Base-by-base conservation (phyloP, 352 stramenopile genomes). In the Nothophytophthora sp. region DNA sequence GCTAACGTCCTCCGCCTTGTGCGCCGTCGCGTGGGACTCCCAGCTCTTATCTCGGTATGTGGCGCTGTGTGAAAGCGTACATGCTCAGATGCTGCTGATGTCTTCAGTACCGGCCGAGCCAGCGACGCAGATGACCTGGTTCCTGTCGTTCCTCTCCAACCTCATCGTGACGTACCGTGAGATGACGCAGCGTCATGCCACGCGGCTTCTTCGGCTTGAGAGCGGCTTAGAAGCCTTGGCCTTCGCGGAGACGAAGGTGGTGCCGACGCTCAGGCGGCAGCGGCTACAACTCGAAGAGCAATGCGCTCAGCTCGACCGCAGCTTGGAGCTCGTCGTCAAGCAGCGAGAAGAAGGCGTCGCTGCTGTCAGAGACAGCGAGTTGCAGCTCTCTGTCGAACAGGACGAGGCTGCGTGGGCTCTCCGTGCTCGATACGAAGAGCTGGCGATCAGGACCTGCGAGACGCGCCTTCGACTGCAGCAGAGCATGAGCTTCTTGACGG, bases 101-200 rank as follows among this genome's bases (percentile, higher is more conserved):
- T 37, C 25, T 27, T 20, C 19, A 8, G 18, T n/a, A 16, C 3
- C 12, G 15, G 24, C 18, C 10, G 43, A 50, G n/a, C 35, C 53
- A 44, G 4, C 16, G 5, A 54, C 52, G 25, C 52, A 67, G 18
- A 20, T 70, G 10, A 28, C 60, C 19, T 67, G 60, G 28, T 60
- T 60, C 5, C 15, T 70, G 7, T 69, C 63, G 4, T 73, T 73
- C 8, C 47, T 66, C 30, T 15, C 46, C 0, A 69, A 73, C 27
- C 15, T 57, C 5, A 30, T 37, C 0, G 28, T 48, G n/a, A 33
- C 24, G 19, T 67, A 55, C 44, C 29, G 10, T 4, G 10, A 18
- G 3, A 54, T 32, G 19, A 10, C 51, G 2, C 2, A 34, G 4
- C 33, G 16, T 7, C 59, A 22, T 11, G 27, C 34, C 25, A n/a